Percentiles rank a stretch among this genome's conserved stretches.
Evolutionary conservation across 768 basidiomycete genomes (phyloP).

Genomic region (Suillus discolor): DNA sequence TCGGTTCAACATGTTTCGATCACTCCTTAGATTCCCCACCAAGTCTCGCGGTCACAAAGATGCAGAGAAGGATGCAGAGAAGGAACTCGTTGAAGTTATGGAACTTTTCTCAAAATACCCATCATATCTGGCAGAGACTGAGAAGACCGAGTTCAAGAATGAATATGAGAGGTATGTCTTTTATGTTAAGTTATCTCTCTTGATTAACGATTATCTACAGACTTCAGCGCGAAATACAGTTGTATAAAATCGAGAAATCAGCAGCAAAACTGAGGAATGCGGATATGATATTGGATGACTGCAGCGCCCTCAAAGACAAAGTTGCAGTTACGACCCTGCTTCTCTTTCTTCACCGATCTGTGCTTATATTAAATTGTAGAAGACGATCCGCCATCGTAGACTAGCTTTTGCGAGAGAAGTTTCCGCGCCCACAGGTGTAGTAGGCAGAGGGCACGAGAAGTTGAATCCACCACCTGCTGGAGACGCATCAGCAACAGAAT

Average conservation of each 20-base stretch:
- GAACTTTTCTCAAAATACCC: background rate
- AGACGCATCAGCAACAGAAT: background rate
- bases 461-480: background rate
- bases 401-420: background rate
- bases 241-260: background rate
- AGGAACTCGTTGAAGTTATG: background rate
- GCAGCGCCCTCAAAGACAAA: conserved; percentile 4
- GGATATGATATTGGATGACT: background rate
- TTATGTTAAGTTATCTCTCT: background rate
- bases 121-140: background rate
- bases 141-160: background rate
- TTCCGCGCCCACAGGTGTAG: background rate
- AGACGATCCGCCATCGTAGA: background rate
- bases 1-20: conserved; percentile 1
- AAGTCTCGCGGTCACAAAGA: background rate
- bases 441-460: background rate
- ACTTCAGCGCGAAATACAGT: background rate
- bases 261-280: background rate
- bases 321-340: background rate
- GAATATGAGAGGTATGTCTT: background rate
- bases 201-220: background rate
- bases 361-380: background rate
- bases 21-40: background rate
- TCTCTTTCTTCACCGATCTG: background rate
- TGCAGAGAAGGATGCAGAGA: conserved; percentile 6